Evolutionary conservation across 768 basidiomycete genomes (phyloP).

Genomic region (Auriscalpium orientale): DNA sequence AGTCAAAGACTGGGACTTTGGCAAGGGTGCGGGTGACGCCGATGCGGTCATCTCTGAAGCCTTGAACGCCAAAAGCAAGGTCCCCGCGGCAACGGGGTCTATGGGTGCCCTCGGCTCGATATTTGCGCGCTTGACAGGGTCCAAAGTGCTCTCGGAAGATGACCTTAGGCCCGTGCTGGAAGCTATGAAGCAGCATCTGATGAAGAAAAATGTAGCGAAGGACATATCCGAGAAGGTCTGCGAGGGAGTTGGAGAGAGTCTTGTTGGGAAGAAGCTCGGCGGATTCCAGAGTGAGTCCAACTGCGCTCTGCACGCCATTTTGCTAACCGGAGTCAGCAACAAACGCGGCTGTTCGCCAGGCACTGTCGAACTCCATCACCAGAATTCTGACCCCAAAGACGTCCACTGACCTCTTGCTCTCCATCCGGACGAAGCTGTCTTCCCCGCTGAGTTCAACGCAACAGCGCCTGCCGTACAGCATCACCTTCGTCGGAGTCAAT

Average conservation of each 20-base stretch:
- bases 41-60: constrained; percentile 54
- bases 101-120: constrained; percentile 66
- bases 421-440: constrained; percentile 83
- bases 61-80: constrained; percentile 32
- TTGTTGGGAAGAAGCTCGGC: constrained; percentile 87
- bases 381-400: constrained; percentile 94
- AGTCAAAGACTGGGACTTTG: constrained; percentile 82
- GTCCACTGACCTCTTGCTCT: constrained; percentile 90
- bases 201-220: constrained; percentile 97
- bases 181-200: constrained; percentile 95
- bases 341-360: constrained; percentile 73
- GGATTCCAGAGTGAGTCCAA: constrained; percentile 71
- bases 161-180: constrained; percentile 85
- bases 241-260: constrained; percentile 83
- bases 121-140: constrained; percentile 80
- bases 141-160: constrained; percentile 70
- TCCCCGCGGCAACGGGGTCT: constrained; percentile 32
- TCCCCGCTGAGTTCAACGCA: constrained; percentile 67
- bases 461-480: constrained; percentile 80
- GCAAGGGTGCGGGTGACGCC: constrained; percentile 32
- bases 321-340: constrained; percentile 45
- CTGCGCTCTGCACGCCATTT: constrained; percentile 1
- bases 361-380: constrained; percentile 82
- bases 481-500: constrained; percentile 97
- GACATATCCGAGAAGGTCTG: constrained; percentile 94